Evolutionary conservation across 192 early-diverging fungal genomes (phyloP), one percentile per base, ranked within the genome.

Genomic region (Gonapodya prolifera): DNA sequence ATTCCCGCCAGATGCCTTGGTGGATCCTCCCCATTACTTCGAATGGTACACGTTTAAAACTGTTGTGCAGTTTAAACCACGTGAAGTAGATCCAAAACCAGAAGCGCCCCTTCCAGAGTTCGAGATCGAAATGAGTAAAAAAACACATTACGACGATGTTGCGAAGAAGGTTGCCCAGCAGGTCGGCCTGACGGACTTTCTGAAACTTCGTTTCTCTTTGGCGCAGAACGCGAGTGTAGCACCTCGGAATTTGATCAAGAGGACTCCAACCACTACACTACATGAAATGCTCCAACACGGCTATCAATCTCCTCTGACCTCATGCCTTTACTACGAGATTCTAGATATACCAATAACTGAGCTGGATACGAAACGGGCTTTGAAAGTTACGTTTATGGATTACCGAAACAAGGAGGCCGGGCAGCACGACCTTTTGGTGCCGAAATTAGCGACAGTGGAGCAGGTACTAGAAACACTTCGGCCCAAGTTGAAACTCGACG

Each of bases 341-440:
- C 76, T 97, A 70, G 92, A 95, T 34, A 86, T 95, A 29, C 85
- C 89, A 35, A 85, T 97, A 28, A 80, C 84, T 30, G 94, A 99
- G 82, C 82, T 97, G 30, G 95, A 97, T 76, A 90, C 78, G 34
- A 95, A 95, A 81, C 86, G 89, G 35, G 80, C 78, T 70, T 76
- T 96, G 13, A 91, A 90, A 34, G 85, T 96, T 1, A 86, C 79
- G 13, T 93, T 84, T 80, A 83, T 94, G 18, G 90, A 91, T 35
- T 85, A 84, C 1, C 84, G 82, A 28, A 81, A 90, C 74, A 89
- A 89, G 77, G 92, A 95, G 17, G 35, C 82, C 80, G 85, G 86
- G 2, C 84, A 85, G 23, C 78, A 92, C 34, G 91, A 93, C 23
- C 74, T 98, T 1, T 81, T 94, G 0, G 81, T 98, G 36, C 84